Evolutionary conservation across 192 early-diverging fungal species (phyloP), one percentile per base, ranked within the genome.

Genomic region (Dimargaris xerosporica): DNA sequence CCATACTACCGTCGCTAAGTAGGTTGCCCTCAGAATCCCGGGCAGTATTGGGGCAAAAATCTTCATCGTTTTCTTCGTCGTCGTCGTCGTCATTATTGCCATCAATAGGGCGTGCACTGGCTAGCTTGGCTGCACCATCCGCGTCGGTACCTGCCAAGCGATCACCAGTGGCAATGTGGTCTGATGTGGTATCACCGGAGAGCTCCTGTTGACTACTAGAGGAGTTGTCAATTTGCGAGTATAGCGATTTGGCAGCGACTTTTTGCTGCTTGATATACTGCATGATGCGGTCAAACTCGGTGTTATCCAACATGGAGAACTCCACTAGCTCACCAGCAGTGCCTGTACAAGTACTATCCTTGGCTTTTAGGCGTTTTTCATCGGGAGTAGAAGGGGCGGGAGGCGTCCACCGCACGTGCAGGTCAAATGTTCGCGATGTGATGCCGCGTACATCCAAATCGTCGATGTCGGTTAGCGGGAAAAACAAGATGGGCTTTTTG

Each of bases 401-500:
- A 29, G 54, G 54, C 12, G 29, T 10, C 58, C 58, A 60, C n/a
- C 21, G 16, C n/a, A 60, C 21, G 39, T 60, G 58, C 13, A 75
- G 48, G 50, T 75, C 66, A 48, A 75, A 75, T 2, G 74, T 75
- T 15, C 64, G 71, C n/a, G 67, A 65, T 2, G 71, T 75, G 17
- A 75, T 48, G 43, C 61, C 46, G 28, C 62, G 68, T 25, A 80
- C 66, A 13, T 69, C 65, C 19, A 65, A 62, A 15, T 67, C 55
- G 28, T 41, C 63, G 7, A 80, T 66, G 3, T 66, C 64, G 0
- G 55, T 3, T 19, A 67, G 59, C 2, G 70, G 77, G 46, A 80
- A 61, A 53, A 77, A 75, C n/a, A 80, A 17, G 29, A 74, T 66
- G 5, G 79, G 79, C 43, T 77, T 79, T 62, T 75, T 78, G 54